phyloP scores from a whole-genome alignment of 345 rosid genomes.

The Gossypium stocksii region DNA sequence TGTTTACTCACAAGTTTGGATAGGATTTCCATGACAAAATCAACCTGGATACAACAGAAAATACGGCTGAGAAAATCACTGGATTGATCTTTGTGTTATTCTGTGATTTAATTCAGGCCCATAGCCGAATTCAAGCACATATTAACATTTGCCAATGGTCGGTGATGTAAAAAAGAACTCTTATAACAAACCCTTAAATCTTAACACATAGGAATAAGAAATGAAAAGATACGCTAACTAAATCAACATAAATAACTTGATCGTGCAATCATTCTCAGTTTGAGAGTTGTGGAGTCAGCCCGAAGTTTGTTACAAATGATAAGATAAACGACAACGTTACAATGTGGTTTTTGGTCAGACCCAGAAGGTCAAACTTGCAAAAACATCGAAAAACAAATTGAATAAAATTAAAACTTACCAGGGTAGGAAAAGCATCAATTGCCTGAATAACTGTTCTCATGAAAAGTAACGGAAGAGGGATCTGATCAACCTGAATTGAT shows the following conservation, averaged over 20 bases:
- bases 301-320: neutral
- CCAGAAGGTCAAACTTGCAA: neutral
- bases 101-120: neutral
- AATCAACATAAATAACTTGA: neutral
- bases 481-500: slow-evolving; percentile 75
- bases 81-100: neutral
- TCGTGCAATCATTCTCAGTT: neutral
- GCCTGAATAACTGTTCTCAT: slow-evolving; percentile 99
- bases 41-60: slow-evolving; percentile 51
- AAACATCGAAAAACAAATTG: neutral
- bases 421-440: slow-evolving; percentile 88
- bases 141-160: neutral
- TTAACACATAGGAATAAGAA: neutral
- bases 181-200: neutral
- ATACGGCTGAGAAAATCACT: neutral
- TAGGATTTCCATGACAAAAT: slow-evolving; percentile 93
- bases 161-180: neutral
- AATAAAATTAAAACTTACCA: slow-evolving; percentile 44
- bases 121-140: neutral
- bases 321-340: neutral
- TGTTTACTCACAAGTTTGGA: slow-evolving; percentile 87
- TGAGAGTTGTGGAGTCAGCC: neutral
- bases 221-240: neutral
- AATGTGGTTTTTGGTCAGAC: neutral
- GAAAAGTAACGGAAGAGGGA: slow-evolving; percentile 86